phyloP scores from a whole-genome alignment of 2,329 filamentous ascomycete species.

The Ophiostoma novo-ulmi region DNA sequence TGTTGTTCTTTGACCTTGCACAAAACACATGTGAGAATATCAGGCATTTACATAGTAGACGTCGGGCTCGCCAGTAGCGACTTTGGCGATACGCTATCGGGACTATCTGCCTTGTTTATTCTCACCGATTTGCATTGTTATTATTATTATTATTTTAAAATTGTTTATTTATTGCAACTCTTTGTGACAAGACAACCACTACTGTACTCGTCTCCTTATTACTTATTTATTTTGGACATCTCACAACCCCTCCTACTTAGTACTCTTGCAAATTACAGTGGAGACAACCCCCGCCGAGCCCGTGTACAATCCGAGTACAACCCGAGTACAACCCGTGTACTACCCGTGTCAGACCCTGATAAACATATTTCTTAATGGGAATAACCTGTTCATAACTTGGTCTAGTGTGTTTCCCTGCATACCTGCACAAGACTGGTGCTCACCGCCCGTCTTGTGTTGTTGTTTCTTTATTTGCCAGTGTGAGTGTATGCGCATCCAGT shows the following conservation, averaged over 20 bases:
- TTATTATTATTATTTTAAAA: neutral
- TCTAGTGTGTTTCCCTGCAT: neutral
- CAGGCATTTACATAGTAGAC: neutral
- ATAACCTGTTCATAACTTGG: conserved; percentile 9
- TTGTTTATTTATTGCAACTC: neutral
- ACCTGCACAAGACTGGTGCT: neutral
- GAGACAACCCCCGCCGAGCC: neutral
- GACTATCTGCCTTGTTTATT: conserved; percentile 3
- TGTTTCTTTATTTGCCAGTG: neutral
- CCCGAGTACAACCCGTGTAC: neutral
- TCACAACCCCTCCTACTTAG: neutral
- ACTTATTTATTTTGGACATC: neutral
- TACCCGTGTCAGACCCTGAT: neutral
- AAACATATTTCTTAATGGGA: neutral
- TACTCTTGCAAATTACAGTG: neutral
- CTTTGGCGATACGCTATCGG: neutral
- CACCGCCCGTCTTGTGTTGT: neutral
- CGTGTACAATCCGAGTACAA: neutral
- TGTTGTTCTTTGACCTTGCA: neutral
- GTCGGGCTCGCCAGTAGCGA: neutral
- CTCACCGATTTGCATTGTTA: neutral
- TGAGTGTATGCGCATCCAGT: no score
- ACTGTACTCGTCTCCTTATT: neutral
- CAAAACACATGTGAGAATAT: neutral
- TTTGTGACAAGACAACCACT: neutral